Evolutionary conservation across 2,329 filamentous ascomycete genomes (phyloP), one percentile per base, ranked within the genome.

Genomic region (Sclerotinia subarctica): DNA sequence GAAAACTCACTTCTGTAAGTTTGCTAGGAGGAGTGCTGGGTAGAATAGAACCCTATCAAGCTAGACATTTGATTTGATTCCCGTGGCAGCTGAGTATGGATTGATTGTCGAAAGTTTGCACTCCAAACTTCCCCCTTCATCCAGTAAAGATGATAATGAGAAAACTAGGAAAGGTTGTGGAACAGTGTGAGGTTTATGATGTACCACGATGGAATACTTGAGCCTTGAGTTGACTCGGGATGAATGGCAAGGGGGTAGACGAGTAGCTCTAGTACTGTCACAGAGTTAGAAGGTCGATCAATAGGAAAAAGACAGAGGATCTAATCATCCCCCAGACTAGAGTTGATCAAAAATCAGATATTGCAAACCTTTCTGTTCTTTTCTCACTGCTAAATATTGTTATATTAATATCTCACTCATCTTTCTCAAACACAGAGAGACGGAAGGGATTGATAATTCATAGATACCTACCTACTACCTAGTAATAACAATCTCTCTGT

Each of bases 181-280:
- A 38, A 62, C 46, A 5, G 29, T 29, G 59, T 38, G 46, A 51
- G 38, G 32, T 17, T 62, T 51, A 62, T 62, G 19, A 44, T 19
- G 38, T 44, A 21, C 17, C 10, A 62, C 58, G 21, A 32, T 35
- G 10, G 42, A 47, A 19, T n/a, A 62, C 47, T 51, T 52, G 60
- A 63, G n/a, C 32, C 42, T 42, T 52, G n/a, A 42, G 29, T 42
- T 17, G 60, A 64, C 47, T 53, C 35, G 58, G 54, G 44, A 35
- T 60, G 17, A 29, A 52, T 63, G 47, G 47, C 21, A 51, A 66
- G 53, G 53, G 42, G 42, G 42, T 3, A 47, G n/a, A 32, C 4
- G 21, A 42, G 46, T 21, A 29, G 26, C 13, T 13, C 32, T 47
- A 21, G 60, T 35, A 59, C 26, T 52, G 35, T 52, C 52, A 66